A percentile compares a stretch with the other conserved stretches of the same genome.
Conservation (phyloP, 495 filamentous ascomycete species). For the Physcia stellaris region DNA sequence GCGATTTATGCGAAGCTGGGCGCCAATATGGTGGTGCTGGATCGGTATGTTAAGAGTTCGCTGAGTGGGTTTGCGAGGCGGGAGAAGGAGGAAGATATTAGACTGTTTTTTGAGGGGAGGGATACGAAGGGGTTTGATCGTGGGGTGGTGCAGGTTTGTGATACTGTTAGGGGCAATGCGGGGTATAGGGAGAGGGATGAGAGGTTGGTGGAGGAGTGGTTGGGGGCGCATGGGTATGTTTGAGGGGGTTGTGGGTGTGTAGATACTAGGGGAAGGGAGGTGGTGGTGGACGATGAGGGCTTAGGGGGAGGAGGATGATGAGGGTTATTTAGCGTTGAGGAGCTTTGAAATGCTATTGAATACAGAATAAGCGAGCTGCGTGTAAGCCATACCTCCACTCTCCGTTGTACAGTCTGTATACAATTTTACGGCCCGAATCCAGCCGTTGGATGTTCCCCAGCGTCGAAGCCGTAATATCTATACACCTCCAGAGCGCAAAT, state of each 20-base stretch:
- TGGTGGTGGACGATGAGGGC: background rate
- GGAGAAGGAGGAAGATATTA: constrained; percentile 60
- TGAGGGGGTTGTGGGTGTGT: too few species aligned
- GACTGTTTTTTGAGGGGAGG: constrained; percentile 68
- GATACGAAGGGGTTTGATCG: constrained; percentile 71
- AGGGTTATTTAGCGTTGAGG: too few species aligned
- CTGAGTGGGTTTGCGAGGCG: constrained; percentile 64
- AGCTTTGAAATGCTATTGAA: too few species aligned
- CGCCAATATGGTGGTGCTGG: constrained; percentile 71
- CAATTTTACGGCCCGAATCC: too few species aligned
- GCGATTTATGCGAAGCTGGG: constrained; percentile 52
- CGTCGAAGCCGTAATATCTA: too few species aligned
- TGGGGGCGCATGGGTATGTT: constrained; percentile 47
- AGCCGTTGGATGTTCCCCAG: too few species aligned
- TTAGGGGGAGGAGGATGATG: background rate
- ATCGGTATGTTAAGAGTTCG: constrained; percentile 68
- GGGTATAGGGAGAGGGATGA: constrained; percentile 65
- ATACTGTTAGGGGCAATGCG: constrained; percentile 66
- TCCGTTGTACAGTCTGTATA: too few species aligned
- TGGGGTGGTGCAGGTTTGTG: constrained; percentile 61
- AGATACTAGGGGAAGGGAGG: too few species aligned
- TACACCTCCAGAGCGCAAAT: too few species aligned
- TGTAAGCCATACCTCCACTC: too few species aligned
- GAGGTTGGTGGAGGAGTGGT: constrained; percentile 54
- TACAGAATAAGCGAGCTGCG: too few species aligned